Evolutionary conservation across 495 filamentous ascomycete genomes (phyloP).

Genomic region (Cercophora scortea): DNA sequence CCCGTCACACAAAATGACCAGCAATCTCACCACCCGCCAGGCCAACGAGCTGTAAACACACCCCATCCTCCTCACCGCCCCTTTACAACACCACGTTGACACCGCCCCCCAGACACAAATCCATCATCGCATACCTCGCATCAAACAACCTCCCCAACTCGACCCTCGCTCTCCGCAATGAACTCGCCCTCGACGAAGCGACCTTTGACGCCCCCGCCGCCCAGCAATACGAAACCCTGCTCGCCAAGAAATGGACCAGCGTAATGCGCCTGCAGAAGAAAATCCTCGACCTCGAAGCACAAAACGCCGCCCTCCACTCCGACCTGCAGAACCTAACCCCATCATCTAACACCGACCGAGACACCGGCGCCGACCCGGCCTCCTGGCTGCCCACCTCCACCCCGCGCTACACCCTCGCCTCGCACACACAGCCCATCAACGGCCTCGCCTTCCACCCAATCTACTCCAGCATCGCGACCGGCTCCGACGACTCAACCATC

Average conservation of each 20-base stretch:
- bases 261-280: conserved; percentile 87
- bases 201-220: conserved; percentile 66
- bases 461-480: conserved; percentile 85
- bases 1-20: conserved; percentile 47
- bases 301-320: conserved; percentile 61
- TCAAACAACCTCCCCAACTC: conserved; percentile 60
- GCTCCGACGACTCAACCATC: conserved; percentile 78
- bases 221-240: conserved; percentile 81
- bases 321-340: conserved; percentile 85
- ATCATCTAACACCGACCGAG: conserved; percentile 54
- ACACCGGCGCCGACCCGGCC: conserved; percentile 51
- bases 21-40: conserved; percentile 69
- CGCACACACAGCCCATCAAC: conserved; percentile 73
- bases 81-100: conserved; percentile 2
- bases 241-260: conserved; percentile 97
- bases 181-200: conserved; percentile 55
- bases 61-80: conserved; percentile 2
- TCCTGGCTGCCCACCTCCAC: conserved; percentile 80
- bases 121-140: conserved; percentile 82
- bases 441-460: conserved; percentile 92
- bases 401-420: conserved; percentile 74
- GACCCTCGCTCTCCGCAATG: conserved; percentile 57
- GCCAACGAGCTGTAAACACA: conserved; percentile 81
- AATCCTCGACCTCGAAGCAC: conserved; percentile 91
- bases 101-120: conserved; percentile 62